Base-by-base conservation (phyloP, 2,329 filamentous ascomycete species). In the Colletotrichum sp. region DNA sequence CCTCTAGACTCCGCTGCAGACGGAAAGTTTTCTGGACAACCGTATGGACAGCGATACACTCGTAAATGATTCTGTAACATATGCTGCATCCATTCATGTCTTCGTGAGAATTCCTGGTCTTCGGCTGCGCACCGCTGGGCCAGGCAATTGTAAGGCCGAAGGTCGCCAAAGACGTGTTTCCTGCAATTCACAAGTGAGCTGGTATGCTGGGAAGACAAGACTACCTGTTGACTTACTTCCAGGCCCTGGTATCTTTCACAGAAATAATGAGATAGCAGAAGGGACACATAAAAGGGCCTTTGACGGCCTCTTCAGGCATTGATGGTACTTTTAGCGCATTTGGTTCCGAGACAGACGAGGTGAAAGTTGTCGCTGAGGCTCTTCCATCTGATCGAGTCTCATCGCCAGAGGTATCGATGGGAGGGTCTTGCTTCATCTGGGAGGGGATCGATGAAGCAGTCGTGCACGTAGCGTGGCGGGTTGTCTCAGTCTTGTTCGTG, bases 141-240 rank as follows among this genome's bases (percentile, higher is more conserved):
- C 0, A 85, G 55, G 48, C 86, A 87, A 0, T 81, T 75, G 34
- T 87, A 87, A 0, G 85, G 86, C 12, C 82, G 80, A 2, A 88
- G 74, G 38, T 87, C 86, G 5, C 72, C 70, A 57, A 84, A 84
- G 0, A 88, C 78, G 66, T 87, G 86, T 7, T 79, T 80, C 7
- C 82, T 83, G 3, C 5, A 2, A 82, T 5, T 34, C 4, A 2
- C 16, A 9, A 7, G n/a, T 16, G 6, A 66, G 15, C 7, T 2
- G 10, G n/a, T 24, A 24, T 24, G 43, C n/a, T n/a, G n/a, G n/a
- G n/a, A n/a, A n/a, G n/a, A n/a, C n/a, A n/a, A n/a, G n/a, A n/a
- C n/a, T 34, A 61, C 64, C 28, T 30, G 5, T 30, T 7, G 38
- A 67, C 81, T 75, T 70, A 84, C 75, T 80, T 82, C 85, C 85